Evolutionary conservation across 805 yeast genomes (phyloP).

Genomic region (Candida argentea): DNA sequence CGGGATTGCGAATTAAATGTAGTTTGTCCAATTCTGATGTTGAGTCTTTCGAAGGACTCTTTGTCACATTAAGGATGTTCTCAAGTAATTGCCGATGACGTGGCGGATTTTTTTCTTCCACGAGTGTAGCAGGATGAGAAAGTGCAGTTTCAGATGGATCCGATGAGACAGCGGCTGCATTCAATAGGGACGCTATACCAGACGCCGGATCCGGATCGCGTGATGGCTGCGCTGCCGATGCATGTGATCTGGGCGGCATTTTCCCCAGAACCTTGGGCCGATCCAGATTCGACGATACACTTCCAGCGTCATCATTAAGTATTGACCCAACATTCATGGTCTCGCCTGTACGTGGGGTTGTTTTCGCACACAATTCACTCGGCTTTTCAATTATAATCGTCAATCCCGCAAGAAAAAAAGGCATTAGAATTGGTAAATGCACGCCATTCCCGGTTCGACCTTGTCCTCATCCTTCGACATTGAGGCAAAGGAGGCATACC

Average conservation of each 20-base stretch:
- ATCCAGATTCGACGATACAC: conserved; percentile 2
- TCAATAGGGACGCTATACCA: conserved; percentile 30
- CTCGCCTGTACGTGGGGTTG: too few species aligned
- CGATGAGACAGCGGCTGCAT: too few species aligned
- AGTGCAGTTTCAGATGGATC: too few species aligned
- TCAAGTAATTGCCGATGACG: conserved; percentile 16
- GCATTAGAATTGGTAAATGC: too few species aligned
- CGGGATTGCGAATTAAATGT: conserved; percentile 10
- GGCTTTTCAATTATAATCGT: background rate
- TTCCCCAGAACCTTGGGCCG: background rate
- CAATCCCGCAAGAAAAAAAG: background rate
- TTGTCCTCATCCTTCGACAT: too few species aligned
- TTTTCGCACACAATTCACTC: background rate
- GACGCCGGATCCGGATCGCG: conserved; percentile 34
- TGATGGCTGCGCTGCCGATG: conserved; percentile 19
- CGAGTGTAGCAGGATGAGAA: too few species aligned
- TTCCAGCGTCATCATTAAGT: conserved; percentile 5
- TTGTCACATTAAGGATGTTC: conserved; percentile 15
- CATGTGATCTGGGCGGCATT: conserved; percentile 5
- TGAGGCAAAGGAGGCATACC: too few species aligned
- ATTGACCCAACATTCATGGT: conserved; percentile 31
- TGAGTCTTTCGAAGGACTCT: conserved; percentile 1
- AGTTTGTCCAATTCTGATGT: conserved; percentile 17
- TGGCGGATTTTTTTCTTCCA: too few species aligned
- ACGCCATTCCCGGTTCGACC: too few species aligned